Evolutionary conservation across 352 stramenopile species (phyloP).

Genomic region (Pythium utonaiense): DNA sequence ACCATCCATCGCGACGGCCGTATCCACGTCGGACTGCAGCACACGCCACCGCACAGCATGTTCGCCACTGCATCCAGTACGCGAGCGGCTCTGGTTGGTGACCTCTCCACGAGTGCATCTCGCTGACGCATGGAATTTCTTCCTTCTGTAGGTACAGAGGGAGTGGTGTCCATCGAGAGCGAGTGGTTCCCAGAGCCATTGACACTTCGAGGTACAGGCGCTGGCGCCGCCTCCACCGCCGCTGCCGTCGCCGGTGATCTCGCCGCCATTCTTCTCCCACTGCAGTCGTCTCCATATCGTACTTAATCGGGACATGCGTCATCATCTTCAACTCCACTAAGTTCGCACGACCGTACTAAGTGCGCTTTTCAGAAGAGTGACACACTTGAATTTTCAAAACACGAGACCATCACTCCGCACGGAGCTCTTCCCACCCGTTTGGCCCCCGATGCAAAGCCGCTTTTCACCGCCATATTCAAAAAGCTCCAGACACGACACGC

Average conservation of each 20-base stretch:
- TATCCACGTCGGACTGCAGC: slow-evolving; percentile 39
- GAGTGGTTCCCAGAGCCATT: slow-evolving; percentile 58
- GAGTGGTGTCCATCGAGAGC: slow-evolving; percentile 52
- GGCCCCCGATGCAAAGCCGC: neutral
- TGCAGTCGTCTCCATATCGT: neutral
- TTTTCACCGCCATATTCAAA: slow-evolving; percentile 17
- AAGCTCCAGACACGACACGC: slow-evolving; percentile 4
- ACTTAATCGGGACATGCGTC: slow-evolving; percentile 12
- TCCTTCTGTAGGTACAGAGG: slow-evolving; percentile 44
- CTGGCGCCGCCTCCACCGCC: slow-evolving; percentile 53
- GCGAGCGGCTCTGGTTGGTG: no score
- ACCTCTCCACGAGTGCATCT: no score
- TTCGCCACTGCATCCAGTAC: slow-evolving; percentile 34
- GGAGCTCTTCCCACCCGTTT: neutral
- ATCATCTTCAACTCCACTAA: slow-evolving; percentile 12
- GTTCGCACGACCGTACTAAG: neutral
- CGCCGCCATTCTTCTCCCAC: slow-evolving; percentile 10
- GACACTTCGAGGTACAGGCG: slow-evolving; percentile 55
- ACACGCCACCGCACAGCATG: slow-evolving; percentile 23
- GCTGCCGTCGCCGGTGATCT: slow-evolving; percentile 57
- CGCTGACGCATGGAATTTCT: neutral
- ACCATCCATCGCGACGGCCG: slow-evolving; percentile 36
- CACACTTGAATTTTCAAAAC: slow-evolving; percentile 32
- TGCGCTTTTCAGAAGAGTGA: slow-evolving; percentile 21
- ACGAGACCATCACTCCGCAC: slow-evolving; percentile 16